A percentile compares a stretch with the other conserved stretches of the same genome.
phyloP scores from a whole-genome alignment of 176 grass and related monocot genomes.

The Poa annua region DNA sequence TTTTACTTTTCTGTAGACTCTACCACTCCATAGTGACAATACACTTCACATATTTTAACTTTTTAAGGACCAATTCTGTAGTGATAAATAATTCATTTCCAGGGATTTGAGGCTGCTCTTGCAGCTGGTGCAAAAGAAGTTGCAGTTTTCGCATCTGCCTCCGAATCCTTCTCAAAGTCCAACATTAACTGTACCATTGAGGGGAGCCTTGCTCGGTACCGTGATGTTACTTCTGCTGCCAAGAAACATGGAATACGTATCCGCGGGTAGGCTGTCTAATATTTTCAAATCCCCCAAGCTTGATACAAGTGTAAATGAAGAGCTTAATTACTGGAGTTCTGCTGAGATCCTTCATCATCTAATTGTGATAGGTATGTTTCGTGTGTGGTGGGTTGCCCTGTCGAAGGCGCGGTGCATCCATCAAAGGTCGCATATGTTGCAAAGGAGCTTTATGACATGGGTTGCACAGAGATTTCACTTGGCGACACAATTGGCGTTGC shows the following conservation, averaged over 20 bases:
- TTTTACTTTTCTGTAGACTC: background rate
- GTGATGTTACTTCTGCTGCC: slow-evolving; percentile 64
- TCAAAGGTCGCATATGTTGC: slow-evolving; percentile 80
- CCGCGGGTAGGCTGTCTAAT: slow-evolving; percentile 63
- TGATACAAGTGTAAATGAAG: background rate
- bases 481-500: slow-evolving; percentile 94
- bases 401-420: slow-evolving; percentile 73
- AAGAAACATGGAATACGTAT: slow-evolving; percentile 59
- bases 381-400: slow-evolving; percentile 67
- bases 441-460: slow-evolving; percentile 85
- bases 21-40: background rate
- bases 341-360: background rate
- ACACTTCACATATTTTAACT: background rate
- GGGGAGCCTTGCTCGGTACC: slow-evolving; percentile 76
- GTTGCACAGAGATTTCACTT: slow-evolving; percentile 95
- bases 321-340: background rate
- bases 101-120: slow-evolving; percentile 89
- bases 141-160: slow-evolving; percentile 87
- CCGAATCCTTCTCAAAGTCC: slow-evolving; percentile 84
- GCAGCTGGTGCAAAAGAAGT: slow-evolving; percentile 85
- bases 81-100: slow-evolving; percentile 20
- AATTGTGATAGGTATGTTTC: slow-evolving; percentile 72
- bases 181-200: slow-evolving; percentile 90
- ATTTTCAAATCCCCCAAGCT: background rate
- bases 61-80: background rate